Conservation (phyloP, 176 grass and related monocot species). For the Leersia perrieri region DNA sequence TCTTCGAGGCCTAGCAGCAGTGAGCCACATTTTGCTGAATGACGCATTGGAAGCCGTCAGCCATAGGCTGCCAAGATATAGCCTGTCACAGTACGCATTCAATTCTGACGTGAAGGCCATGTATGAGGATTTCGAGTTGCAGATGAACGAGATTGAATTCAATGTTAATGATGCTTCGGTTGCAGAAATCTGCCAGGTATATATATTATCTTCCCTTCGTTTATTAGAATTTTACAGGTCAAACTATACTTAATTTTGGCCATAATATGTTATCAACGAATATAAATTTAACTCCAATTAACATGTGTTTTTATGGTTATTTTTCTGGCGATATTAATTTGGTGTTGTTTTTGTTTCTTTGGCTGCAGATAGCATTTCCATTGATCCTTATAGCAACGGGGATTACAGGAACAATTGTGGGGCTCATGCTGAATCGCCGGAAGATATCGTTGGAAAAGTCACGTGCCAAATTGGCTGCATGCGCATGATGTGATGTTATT, state of each 20-base stretch:
- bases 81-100: constrained; percentile 20
- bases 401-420: background rate
- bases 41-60: constrained; percentile 15
- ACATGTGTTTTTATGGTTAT: no score
- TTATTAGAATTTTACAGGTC: no score
- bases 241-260: no score
- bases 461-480: background rate
- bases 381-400: background rate
- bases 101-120: constrained; percentile 14
- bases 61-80: background rate
- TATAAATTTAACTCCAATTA: no score
- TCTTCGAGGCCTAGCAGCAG: constrained; percentile 1
- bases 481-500: background rate
- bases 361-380: background rate
- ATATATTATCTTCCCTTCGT: no score
- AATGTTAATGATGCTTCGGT: background rate
- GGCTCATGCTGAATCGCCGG: constrained; percentile 20
- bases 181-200: background rate
- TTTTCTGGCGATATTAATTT: no score
- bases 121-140: background rate
- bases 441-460: background rate
- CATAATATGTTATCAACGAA: no score
- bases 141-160: background rate
- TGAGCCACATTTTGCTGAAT: constrained; percentile 30
- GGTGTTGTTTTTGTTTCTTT: no score